Percentiles rank a stretch among this genome's conserved stretches.
phyloP scores from a whole-genome alignment of 1,139 yeast genomes.

The Saccharomycopsis hybrid region DNA sequence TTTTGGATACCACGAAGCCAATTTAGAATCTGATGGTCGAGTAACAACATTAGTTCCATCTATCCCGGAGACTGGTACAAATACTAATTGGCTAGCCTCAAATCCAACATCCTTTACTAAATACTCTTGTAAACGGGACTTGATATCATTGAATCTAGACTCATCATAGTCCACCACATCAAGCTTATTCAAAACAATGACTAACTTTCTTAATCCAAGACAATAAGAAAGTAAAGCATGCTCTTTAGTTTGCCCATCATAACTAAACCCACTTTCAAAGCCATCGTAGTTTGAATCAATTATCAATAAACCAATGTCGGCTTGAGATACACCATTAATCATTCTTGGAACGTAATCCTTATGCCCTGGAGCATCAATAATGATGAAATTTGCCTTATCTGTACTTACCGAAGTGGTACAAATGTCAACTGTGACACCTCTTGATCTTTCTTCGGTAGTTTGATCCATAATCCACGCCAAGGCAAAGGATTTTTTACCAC shows the following conservation, averaged over 20 bases:
- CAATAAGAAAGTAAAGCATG: conserved; percentile 81
- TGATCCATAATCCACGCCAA: conserved; percentile 98
- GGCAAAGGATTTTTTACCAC: conserved; percentile 91
- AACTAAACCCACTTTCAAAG: conserved; percentile 79
- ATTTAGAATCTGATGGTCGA: conserved; percentile 31
- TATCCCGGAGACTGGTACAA: conserved; percentile 83
- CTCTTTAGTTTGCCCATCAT: conserved; percentile 93
- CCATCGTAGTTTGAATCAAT: conserved; percentile 75
- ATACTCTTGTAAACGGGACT: conserved; percentile 50
- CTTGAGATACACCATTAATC: conserved; percentile 95
- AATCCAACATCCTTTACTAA: conserved; percentile 60
- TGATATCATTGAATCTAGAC: conserved; percentile 57
- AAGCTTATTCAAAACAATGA: conserved; percentile 84
- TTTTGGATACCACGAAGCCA: conserved; percentile 26
- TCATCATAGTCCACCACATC: conserved; percentile 70
- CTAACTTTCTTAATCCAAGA: conserved; percentile 68
- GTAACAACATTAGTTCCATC: conserved; percentile 74
- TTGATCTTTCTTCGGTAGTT: conserved; percentile 77
- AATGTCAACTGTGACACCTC: conserved; percentile 93
- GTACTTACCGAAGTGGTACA: conserved; percentile 84
- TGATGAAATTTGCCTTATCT: conserved; percentile 56
- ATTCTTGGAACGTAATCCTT: conserved; percentile 96
- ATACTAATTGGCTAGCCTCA: conserved; percentile 42
- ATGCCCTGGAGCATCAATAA: conserved; percentile 98
- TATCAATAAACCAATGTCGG: conserved; percentile 47